Conservation (phyloP, 2,329 filamentous ascomycete species). For the Passalora sequoiae region DNA sequence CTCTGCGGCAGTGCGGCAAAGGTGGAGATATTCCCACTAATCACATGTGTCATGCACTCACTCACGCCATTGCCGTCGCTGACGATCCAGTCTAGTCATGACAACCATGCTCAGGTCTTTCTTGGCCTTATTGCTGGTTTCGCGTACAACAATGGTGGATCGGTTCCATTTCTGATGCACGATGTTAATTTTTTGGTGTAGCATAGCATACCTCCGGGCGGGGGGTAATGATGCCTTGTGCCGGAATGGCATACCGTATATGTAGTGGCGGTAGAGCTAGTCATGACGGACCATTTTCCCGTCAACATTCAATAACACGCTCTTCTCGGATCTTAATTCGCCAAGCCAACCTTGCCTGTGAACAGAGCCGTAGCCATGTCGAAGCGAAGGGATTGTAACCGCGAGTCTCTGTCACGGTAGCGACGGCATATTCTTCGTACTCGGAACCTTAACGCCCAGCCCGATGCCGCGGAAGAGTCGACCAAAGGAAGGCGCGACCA, state of each 20-base stretch:
- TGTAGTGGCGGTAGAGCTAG: too few species aligned
- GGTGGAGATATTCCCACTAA: background rate
- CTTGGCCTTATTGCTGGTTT: constrained; percentile 1
- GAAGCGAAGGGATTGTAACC: too few species aligned
- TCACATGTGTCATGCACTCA: background rate
- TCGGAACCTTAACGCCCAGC: constrained; percentile 6
- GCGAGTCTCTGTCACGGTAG: background rate
- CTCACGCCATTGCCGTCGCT: background rate
- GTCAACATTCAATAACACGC: too few species aligned
- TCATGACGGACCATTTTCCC: too few species aligned
- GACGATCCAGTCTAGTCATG: too few species aligned
- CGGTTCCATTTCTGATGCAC: background rate
- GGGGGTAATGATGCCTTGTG: too few species aligned
- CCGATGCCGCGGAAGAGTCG: constrained; percentile 1
- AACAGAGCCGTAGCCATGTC: too few species aligned
- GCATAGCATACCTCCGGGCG: too few species aligned
- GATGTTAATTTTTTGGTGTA: too few species aligned
- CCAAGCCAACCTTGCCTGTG: too few species aligned
- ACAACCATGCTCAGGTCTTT: background rate
- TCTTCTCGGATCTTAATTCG: too few species aligned
- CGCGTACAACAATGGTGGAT: background rate
- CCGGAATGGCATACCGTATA: too few species aligned
- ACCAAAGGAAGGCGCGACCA: constrained; percentile 2
- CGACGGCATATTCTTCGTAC: constrained; percentile 1
- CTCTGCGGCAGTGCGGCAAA: constrained; percentile 5